These are phyloP conservation scores for Emmonsiellopsis sp. DNA, from an alignment of 2,329 filamentous ascomycete species.

Conservation along the genomic window DNA sequence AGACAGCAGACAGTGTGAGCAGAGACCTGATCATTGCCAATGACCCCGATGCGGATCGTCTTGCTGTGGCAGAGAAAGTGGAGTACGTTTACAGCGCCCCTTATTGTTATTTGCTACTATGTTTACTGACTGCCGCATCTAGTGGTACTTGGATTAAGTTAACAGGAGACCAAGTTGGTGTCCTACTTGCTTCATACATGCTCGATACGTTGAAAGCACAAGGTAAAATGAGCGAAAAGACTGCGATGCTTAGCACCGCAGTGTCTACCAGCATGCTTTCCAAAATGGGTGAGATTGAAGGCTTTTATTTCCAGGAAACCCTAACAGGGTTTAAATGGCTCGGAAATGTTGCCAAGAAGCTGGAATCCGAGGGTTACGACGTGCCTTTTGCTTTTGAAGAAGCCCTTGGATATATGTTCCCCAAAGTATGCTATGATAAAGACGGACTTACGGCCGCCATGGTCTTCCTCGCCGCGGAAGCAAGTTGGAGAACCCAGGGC, in stretches of 20 bases:
- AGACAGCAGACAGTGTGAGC: constrained; percentile 42
- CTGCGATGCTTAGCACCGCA: constrained; percentile 53
- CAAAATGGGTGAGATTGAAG: constrained; percentile 46
- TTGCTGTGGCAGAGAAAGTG: constrained; percentile 52
- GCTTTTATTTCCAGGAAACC: constrained; percentile 52
- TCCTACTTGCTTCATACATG: constrained; percentile 50
- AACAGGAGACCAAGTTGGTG: constrained; percentile 57
- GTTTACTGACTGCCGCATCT: not conserved
- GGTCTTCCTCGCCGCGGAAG: constrained; percentile 49
- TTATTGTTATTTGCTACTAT: not conserved
- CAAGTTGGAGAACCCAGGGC: constrained; percentile 41
- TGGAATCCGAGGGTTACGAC: constrained; percentile 41
- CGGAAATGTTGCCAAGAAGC: constrained; percentile 49
- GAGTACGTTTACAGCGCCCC: constrained; percentile 21
- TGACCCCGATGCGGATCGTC: constrained; percentile 57
- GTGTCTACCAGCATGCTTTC: constrained; percentile 57
- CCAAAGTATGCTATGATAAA: constrained; percentile 54
- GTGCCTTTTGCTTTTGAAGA: constrained; percentile 56
- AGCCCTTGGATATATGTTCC: constrained; percentile 59
- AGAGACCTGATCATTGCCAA: constrained; percentile 50
- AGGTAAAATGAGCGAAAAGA: constrained; percentile 24
- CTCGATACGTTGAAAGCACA: constrained; percentile 34
- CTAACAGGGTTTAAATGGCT: constrained; percentile 63
- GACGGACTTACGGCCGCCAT: constrained; percentile 54
- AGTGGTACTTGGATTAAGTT: constrained; percentile 50